Evolutionary conservation across 139 green algal species (phyloP), one percentile per base, ranked within the genome.

Genomic region (Zygnema circumcarinatum): DNA sequence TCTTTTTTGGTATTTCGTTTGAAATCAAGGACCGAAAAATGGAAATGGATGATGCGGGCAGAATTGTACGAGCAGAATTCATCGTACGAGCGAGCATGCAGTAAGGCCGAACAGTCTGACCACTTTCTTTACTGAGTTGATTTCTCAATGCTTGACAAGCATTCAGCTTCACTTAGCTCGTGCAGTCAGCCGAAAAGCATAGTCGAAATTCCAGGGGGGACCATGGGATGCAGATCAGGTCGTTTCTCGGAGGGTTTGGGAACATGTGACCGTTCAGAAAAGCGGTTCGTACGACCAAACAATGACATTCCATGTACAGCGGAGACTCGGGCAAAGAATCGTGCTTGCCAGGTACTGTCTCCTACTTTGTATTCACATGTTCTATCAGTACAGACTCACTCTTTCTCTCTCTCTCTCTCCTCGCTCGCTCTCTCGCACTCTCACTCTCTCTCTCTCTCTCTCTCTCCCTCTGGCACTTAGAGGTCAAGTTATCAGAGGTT

Each of bases 271-370:
- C 31, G 62, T 31, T 25, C 40, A 41, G 81, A 87, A 74, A 87
- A 87, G 62, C 54, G 62, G 62, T 87, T 87, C 35, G 53, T n/a
- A 31, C 74, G 74, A 69, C 56, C 62, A 3, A 87, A 81, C 62
- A 69, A 81, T 39, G 81, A 87, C 31, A 56, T 87, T 35, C 81
- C 81, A 67, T 41, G 38, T 35, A 87, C 81, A 69, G 81, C 81
- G 39, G 81, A 87, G 62, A 87, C 81, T 2, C 31, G 81, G 33
- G 81, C 81, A 42, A 87, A 87, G 29, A 87, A 20, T 35, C 81
- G 81, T 2, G 81, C 81, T 38, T 62, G 40, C 2, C 81, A 87
- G 81, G 81, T 87, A n/a, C n/a, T n/a, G n/a, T n/a, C n/a, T n/a
- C n/a, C n/a, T n/a, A n/a, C n/a, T n/a, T n/a, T n/a, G n/a, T n/a